Conservation (phyloP, 179 eudicot genomes). For the Silene coronaria region DNA sequence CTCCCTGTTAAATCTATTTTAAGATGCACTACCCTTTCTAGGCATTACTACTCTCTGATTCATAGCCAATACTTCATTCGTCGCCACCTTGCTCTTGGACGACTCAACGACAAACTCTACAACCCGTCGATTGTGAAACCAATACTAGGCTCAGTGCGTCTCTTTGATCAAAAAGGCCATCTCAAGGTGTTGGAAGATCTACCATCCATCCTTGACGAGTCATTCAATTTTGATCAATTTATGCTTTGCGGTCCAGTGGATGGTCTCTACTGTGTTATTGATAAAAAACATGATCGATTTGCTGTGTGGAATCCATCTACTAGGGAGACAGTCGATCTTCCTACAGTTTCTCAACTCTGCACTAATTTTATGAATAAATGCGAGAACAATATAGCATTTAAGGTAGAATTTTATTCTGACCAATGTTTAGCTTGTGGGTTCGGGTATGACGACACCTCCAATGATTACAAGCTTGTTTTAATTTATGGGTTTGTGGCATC, state of each 20-base stretch:
- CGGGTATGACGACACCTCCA: not conserved
- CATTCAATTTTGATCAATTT: not conserved
- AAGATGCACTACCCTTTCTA: not conserved
- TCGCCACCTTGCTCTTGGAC: not conserved
- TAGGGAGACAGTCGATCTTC: not conserved
- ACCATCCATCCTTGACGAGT: not conserved
- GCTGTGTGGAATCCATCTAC: not conserved
- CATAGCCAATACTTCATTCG: not conserved
- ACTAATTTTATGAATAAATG: not conserved
- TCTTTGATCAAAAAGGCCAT: not conserved
- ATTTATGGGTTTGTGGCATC: not conserved
- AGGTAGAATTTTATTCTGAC: not conserved
- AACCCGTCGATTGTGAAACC: not conserved
- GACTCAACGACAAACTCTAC: not conserved
- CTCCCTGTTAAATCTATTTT: slow-evolving; percentile 1
- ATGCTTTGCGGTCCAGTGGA: not conserved
- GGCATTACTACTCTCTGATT: not conserved
- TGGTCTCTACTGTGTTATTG: not conserved
- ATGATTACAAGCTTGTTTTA: not conserved
- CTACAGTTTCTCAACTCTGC: not conserved
- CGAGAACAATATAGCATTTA: not conserved
- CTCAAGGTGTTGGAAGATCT: not conserved
- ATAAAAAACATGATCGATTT: not conserved
- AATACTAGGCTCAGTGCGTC: not conserved
- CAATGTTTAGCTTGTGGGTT: not conserved